A percentile compares a stretch with the other conserved stretches of the same genome.
Conservation (phyloP, 352 stramenopile genomes). For the Pseudoperonospora humuli region DNA sequence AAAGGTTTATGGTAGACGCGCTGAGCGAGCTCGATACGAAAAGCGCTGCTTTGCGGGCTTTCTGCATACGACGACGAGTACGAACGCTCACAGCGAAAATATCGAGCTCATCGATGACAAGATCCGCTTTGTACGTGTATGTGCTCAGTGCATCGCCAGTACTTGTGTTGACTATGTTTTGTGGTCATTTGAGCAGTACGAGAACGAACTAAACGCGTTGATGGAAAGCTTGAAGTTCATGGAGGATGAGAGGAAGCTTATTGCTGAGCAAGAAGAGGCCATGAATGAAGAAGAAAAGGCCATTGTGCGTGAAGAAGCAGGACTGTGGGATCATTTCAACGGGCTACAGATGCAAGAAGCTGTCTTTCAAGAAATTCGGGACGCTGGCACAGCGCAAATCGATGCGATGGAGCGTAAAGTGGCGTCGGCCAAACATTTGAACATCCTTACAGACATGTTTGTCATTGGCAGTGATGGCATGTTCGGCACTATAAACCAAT, state of each 20-base stretch:
- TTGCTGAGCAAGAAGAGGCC: conserved; percentile 40
- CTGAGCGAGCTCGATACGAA: conserved; percentile 60
- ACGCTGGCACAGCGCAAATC: conserved; percentile 45
- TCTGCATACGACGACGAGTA: conserved; percentile 43
- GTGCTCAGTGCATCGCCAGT: not conserved
- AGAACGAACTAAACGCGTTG: conserved; percentile 48
- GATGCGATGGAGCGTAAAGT: conserved; percentile 47
- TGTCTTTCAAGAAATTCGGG: conserved; percentile 48
- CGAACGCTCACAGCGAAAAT: conserved; percentile 41
- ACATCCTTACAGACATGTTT: conserved; percentile 72
- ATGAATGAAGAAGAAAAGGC: conserved; percentile 43
- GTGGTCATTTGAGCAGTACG: conserved; percentile 34
- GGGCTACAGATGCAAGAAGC: conserved; percentile 36
- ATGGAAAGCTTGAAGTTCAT: conserved; percentile 62
- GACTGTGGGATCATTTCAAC: conserved; percentile 55
- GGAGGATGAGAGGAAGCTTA: conserved; percentile 48
- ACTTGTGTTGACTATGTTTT: not conserved
- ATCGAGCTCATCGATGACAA: conserved; percentile 64
- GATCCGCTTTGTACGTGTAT: conserved; percentile 52
- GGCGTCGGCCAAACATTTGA: conserved; percentile 36
- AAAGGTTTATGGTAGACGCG: conserved; percentile 29
- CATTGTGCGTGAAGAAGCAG: conserved; percentile 43
- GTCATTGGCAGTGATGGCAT: conserved; percentile 58
- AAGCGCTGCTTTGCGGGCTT: conserved; percentile 57
- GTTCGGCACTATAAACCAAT: conserved; percentile 82